These are phyloP conservation scores for Coleophoma cylindrospora DNA, from an alignment of 2,329 filamentous ascomycete species.

Conservation along the genomic window DNA sequence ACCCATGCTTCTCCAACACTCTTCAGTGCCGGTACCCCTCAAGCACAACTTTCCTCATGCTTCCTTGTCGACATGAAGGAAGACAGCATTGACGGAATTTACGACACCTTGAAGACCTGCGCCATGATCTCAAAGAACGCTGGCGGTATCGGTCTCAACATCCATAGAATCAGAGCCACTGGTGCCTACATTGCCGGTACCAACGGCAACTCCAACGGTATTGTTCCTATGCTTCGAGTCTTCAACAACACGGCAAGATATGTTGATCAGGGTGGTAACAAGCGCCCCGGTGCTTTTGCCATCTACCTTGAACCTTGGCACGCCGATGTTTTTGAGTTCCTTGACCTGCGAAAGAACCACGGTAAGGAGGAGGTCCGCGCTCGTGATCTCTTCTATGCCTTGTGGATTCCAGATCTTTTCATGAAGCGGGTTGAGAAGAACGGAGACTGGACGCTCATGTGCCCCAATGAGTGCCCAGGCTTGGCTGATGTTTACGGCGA, in stretches of 20 bases:
- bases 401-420: conserved; percentile 99
- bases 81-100: conserved; percentile 98
- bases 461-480: conserved; percentile 91
- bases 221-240: conserved; percentile 95
- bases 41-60: conserved; percentile 93
- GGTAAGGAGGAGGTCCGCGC: conserved; percentile 97
- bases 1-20: conserved; percentile 97
- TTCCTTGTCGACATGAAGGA: conserved; percentile 99
- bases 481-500: conserved; percentile 96
- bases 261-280: conserved; percentile 98
- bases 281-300: conserved; percentile 95
- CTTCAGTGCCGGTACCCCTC: conserved; percentile 95
- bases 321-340: conserved; percentile 93
- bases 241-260: conserved; percentile 99
- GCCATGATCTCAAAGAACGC: conserved; percentile 99
- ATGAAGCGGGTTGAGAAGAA: conserved; percentile 99
- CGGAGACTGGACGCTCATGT: conserved; percentile 95
- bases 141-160: conserved; percentile 93
- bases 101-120: conserved; percentile 98
- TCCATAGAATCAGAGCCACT: conserved; percentile 93
- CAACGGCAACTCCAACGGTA: conserved; percentile 95
- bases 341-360: conserved; percentile 98
- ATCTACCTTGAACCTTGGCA: conserved; percentile 99
- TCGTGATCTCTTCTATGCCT: conserved; percentile 92
- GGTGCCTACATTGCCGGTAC: conserved; percentile 98